Evolutionary conservation across 768 basidiomycete species (phyloP), one percentile per base, ranked within the genome.

Genomic region (Cystobasidium onofrii): DNA sequence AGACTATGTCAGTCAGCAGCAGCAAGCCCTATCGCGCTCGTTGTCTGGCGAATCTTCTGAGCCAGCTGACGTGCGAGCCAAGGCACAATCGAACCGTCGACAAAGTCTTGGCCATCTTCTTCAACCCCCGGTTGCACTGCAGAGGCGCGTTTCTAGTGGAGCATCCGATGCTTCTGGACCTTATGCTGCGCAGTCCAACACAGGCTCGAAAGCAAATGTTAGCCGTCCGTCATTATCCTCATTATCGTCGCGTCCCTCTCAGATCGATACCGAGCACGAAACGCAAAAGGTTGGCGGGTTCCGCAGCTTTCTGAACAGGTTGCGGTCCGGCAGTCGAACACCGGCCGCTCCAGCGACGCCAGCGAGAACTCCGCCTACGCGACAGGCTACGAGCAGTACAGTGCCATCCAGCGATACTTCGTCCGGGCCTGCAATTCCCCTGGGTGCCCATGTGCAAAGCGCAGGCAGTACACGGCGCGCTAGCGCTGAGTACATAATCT

Each of bases 311-410:
- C 60, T 50, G 72, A 50, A 50, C 10, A 67, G 57, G 25, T 29
- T 75, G 34, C 66, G 69, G 1, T 61, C 74, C 1, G 74, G 74
- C 41, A 74, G 46, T 6, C 52, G 74, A 20, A 75, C 74, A 12
- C 74, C 74, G 25, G 66, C 69, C 7, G 39, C 65, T 34, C 15
- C 25, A 10, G 13, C 63, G 3, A 6, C 36, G 25, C 63, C 39
- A 10, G 2, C 10, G 4, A 64, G 34, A 20, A 27, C 63, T 10
- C 13, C 57, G 27, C 57, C 57, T 29, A 60, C 29, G 25, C 25
- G 57, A 34, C 57, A 27, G 27, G 23, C 31, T 4, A 34, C 57
- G 17, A 15, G 33, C 20, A 60, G 33, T 27, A 27, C 25, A 2
- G 57, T 34, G 6, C 29, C 57, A 29, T 27, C 57, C 4, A 60